Evolutionary conservation across 768 basidiomycete genomes (phyloP).

Genomic region (Agrocybe pediades): DNA sequence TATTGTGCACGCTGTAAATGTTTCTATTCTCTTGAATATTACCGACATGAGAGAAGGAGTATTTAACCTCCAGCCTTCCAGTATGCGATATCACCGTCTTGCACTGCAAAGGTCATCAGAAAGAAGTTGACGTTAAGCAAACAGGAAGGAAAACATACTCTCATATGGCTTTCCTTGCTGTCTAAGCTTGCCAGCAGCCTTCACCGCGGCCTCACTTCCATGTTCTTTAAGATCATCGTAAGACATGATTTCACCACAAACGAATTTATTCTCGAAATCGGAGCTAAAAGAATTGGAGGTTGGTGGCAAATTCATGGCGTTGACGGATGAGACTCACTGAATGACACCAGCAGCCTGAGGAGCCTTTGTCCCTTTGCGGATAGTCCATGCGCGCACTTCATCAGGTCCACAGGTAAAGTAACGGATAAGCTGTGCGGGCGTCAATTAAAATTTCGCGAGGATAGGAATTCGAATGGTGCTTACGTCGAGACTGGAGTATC

Average conservation of each 20-base stretch:
- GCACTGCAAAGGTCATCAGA: conserved; percentile 46
- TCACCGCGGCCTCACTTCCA: conserved; percentile 88
- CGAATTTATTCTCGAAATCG: conserved; percentile 98
- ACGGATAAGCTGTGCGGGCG: conserved; percentile 68
- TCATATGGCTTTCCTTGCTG: conserved; percentile 98
- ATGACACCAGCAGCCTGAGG: conserved; percentile 98
- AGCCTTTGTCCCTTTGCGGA: conserved; percentile 90
- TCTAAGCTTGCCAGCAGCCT: conserved; percentile 91
- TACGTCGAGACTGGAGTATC: conserved; percentile 85
- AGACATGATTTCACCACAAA: conserved; percentile 96
- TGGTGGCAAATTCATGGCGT: neutral
- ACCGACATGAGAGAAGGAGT: neutral
- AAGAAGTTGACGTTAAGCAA: conserved; percentile 2
- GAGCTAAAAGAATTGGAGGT: conserved; percentile 49
- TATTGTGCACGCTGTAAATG: no score
- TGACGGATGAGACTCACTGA: conserved; percentile 59
- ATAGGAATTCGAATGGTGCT: conserved; percentile 16
- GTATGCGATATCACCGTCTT: conserved; percentile 89
- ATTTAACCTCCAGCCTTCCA: conserved; percentile 76
- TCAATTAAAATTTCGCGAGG: conserved; percentile 1
- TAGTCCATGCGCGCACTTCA: conserved; percentile 98
- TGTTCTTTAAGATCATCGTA: conserved; percentile 90
- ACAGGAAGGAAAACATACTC: conserved; percentile 50
- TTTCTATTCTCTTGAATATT: neutral
- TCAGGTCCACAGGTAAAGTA: conserved; percentile 98